Conservation (phyloP, 2,329 filamentous ascomycete species). For the Verruconis gallopava region DNA sequence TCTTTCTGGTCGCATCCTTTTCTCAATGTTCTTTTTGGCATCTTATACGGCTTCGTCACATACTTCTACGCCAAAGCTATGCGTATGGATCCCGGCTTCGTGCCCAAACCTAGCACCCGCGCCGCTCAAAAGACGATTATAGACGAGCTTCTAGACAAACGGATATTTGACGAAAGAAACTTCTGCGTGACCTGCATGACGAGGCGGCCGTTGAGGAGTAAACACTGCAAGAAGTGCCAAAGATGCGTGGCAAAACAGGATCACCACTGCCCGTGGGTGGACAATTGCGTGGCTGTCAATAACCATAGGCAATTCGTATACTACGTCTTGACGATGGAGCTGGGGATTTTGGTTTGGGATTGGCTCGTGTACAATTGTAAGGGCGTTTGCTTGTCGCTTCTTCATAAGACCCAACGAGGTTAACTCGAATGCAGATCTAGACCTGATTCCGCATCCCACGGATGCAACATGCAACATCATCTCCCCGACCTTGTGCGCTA, state of each 20-base stretch:
- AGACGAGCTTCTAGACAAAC: slow-evolving; percentile 67
- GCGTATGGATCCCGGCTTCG: slow-evolving; percentile 79
- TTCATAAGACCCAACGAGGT: no score
- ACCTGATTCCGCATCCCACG: slow-evolving; percentile 38
- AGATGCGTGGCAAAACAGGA: slow-evolving; percentile 94
- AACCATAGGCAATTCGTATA: slow-evolving; percentile 93
- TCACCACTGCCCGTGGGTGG: slow-evolving; percentile 96
- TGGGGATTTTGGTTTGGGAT: slow-evolving; percentile 62
- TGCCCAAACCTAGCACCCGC: slow-evolving; percentile 80
- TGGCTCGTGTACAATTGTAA: slow-evolving; percentile 60
- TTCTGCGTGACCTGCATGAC: slow-evolving; percentile 96
- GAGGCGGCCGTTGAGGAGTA: slow-evolving; percentile 79
- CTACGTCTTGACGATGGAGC: slow-evolving; percentile 66
- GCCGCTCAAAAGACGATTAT: slow-evolving; percentile 83
- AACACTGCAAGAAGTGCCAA: slow-evolving; percentile 85
- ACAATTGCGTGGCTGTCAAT: slow-evolving; percentile 91
- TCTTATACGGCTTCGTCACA: slow-evolving; percentile 50
- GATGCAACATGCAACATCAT: slow-evolving; percentile 56
- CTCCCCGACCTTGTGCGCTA: slow-evolving; percentile 58
- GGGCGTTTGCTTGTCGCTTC: slow-evolving; percentile 6
- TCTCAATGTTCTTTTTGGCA: slow-evolving; percentile 62
- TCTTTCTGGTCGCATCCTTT: slow-evolving; percentile 56
- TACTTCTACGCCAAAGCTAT: slow-evolving; percentile 87
- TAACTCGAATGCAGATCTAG: slow-evolving; percentile 37
- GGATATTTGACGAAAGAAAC: slow-evolving; percentile 87